Base-by-base conservation (phyloP, 306 rosid genomes). In the Pterocarpus macrocarpus region DNA sequence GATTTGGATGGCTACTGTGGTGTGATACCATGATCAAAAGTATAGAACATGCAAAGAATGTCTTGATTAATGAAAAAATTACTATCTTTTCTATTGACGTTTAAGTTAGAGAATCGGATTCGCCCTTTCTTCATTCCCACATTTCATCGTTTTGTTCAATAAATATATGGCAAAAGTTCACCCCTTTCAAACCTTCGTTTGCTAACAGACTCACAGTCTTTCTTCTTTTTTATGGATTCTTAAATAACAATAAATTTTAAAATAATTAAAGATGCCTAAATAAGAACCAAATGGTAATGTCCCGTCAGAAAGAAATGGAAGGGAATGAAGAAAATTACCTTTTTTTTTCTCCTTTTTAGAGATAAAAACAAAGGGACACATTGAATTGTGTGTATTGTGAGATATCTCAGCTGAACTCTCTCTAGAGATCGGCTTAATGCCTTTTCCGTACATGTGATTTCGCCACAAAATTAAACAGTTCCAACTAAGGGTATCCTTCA, bases 41-140 rank as follows among this genome's bases (percentile, higher is more conserved):
- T 71, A 34, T 5, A 55, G 3, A 44, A 63, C 57, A 71, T 76
- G 75, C 70, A 77, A 83, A 71, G 82, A 43, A 77, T 83, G 39
- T 63, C 57, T 70, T 71, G 71, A 28, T 83, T 35, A 56, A 43
- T 77, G 30, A 68, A 49, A 73, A 67, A 69, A 28, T 36, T 16
- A 59, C 30, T 32, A 38, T 9, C 38, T 11, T 33, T 73, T 75
- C 9, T 64, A 35, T 4, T 65, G 45, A 81, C 58, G 45, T 73
- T 38, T 45, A 28, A 64, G 33, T 67, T 32, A 30, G 35, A 69
- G 77, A 69, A 75, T 75, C 58, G 59, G 77, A 59, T 76, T 76
- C 81, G 16, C 12, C 38, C 22, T 4, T 28, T 76, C 39, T 76
- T 69, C 44, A 33, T 65, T 43, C 7, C 50, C 33, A 39, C 50